These are phyloP conservation scores for Oemleria cerasiformis DNA, from an alignment of 306 rosid genomes.

Conservation along the genomic window DNA sequence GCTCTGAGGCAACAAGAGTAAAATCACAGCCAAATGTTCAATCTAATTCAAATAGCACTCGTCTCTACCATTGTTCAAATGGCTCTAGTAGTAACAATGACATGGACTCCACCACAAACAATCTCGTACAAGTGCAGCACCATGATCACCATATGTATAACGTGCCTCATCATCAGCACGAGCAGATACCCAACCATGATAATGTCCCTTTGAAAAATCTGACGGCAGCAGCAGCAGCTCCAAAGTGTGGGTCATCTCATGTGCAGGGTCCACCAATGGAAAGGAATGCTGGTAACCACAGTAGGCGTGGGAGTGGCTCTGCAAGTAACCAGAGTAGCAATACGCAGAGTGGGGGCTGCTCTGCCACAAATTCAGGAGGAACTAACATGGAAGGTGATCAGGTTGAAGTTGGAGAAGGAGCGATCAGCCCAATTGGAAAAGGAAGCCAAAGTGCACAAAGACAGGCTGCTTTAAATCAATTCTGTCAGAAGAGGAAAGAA, in stretches of 20 bases:
- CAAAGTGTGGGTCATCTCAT: slow-evolving; percentile 43
- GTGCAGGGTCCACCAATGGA: slow-evolving; percentile 34
- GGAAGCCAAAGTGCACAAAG: slow-evolving; percentile 42
- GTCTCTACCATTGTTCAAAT: slow-evolving; percentile 46
- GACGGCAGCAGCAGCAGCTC: slow-evolving; percentile 29
- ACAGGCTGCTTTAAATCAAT: slow-evolving; percentile 43
- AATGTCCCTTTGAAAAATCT: slow-evolving; percentile 31
- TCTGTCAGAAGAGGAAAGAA: slow-evolving; percentile 47
- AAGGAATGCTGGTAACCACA: slow-evolving; percentile 36
- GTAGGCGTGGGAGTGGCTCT: slow-evolving; percentile 36
- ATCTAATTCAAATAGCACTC: slow-evolving; percentile 39
- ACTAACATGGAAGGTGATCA: slow-evolving; percentile 26
- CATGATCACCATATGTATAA: slow-evolving; percentile 26
- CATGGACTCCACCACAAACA: slow-evolving; percentile 37
- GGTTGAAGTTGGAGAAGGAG: slow-evolving; percentile 29
- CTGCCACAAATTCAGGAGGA: slow-evolving; percentile 32
- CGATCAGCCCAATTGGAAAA: slow-evolving; percentile 23
- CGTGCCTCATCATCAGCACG: slow-evolving; percentile 10
- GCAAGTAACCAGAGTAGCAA: slow-evolving; percentile 50
- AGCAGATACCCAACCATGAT: slow-evolving; percentile 26
- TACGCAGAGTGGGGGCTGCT: slow-evolving; percentile 42
- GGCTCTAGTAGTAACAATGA: slow-evolving; percentile 51
- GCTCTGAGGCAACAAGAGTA: slow-evolving; percentile 38
- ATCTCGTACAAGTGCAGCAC: slow-evolving; percentile 33
- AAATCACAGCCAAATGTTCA: slow-evolving; percentile 32